Conservation (phyloP, 1,139 yeast species). For the Yamadazyma triangularis region DNA sequence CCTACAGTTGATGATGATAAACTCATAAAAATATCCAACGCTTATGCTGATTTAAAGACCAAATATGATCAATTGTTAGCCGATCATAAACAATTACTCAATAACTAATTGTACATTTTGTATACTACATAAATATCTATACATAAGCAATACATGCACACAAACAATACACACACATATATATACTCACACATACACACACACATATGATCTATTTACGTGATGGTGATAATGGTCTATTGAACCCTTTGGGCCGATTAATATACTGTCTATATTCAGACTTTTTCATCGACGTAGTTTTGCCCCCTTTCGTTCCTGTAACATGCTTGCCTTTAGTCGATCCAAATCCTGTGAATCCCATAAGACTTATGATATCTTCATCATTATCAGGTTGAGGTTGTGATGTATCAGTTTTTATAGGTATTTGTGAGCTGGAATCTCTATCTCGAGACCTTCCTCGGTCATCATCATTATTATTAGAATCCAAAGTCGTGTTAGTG, state of each 20-base stretch:
- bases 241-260: slow-evolving; percentile 37
- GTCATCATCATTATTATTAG: slow-evolving; percentile 12
- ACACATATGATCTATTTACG: no score
- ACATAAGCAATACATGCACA: no score
- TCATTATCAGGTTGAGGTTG: no score
- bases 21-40: slow-evolving; percentile 46
- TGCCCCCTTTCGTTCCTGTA: slow-evolving; percentile 46
- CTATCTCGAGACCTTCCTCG: slow-evolving; percentile 24
- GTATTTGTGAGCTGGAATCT: no score
- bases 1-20: slow-evolving; percentile 20
- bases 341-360: slow-evolving; percentile 65
- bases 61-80: slow-evolving; percentile 58
- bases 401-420: no score
- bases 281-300: slow-evolving; percentile 36
- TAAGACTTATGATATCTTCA: slow-evolving; percentile 28
- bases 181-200: no score
- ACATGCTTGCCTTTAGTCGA: slow-evolving; percentile 61
- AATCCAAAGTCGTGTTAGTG: no score
- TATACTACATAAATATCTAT: background rate
- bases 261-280: slow-evolving; percentile 62
- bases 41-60: slow-evolving; percentile 54
- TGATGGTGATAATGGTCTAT: background rate
- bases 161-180: no score
- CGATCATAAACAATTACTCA: slow-evolving; percentile 45
- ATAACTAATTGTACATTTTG: slow-evolving; percentile 1